These are phyloP conservation scores for Fusarium zealandicum DNA, from an alignment of 2,329 filamentous ascomycete genomes.

Conservation along the genomic window DNA sequence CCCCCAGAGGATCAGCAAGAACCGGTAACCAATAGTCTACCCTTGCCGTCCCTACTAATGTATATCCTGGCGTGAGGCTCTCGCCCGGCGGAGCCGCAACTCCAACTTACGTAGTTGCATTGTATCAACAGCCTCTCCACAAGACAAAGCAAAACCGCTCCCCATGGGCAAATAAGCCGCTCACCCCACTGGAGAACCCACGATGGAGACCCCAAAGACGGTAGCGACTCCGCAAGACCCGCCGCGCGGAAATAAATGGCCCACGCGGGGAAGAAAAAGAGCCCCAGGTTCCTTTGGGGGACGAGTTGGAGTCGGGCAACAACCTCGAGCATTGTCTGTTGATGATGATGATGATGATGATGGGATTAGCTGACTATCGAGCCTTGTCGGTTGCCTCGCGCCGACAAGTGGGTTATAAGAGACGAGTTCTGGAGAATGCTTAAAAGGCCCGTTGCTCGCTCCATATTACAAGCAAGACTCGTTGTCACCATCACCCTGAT, in stretches of 20 bases:
- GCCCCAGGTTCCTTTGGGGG: too few relatives aligned
- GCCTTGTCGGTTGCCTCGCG: too few relatives aligned
- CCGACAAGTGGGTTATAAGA: too few relatives aligned
- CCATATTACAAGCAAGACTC: neutral
- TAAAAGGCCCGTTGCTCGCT: neutral
- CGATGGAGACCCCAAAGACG: constrained; percentile 8
- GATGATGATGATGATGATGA: neutral
- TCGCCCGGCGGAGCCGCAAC: too few relatives aligned
- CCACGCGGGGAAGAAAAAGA: constrained; percentile 17
- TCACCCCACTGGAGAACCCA: neutral
- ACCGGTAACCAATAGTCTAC: too few relatives aligned
- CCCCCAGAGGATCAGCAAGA: too few relatives aligned
- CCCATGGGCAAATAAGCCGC: neutral
- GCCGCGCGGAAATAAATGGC: constrained; percentile 12
- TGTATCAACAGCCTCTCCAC: too few relatives aligned
- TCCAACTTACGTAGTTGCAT: too few relatives aligned
- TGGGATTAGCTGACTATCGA: too few relatives aligned
- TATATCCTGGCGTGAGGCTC: too few relatives aligned
- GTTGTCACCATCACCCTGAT: neutral
- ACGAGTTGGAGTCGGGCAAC: neutral
- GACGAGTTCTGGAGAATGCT: too few relatives aligned
- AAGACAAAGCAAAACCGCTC: neutral
- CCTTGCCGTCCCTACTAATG: too few relatives aligned
- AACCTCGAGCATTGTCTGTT: neutral
- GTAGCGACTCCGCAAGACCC: constrained; percentile 11